Evolutionary conservation across 441 rosid genomes (phyloP).

Genomic region (Brassica hybrid): DNA sequence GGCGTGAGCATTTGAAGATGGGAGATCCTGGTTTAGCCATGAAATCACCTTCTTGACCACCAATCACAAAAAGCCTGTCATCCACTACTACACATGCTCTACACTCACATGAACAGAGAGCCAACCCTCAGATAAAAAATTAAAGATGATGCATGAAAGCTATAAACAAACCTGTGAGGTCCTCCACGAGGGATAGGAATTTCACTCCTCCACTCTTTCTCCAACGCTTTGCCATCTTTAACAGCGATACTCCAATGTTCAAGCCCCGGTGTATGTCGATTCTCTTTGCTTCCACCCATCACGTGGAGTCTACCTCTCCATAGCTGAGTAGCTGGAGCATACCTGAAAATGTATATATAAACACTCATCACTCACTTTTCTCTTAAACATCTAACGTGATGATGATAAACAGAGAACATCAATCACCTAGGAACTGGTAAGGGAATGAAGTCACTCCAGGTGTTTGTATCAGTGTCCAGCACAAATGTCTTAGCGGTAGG

Average conservation of each 20-base stretch:
- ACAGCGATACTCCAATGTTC: slow-evolving; percentile 96
- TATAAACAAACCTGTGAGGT: slow-evolving; percentile 74
- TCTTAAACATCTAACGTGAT: slow-evolving; percentile 8
- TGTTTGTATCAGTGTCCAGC: neutral
- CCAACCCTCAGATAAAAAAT: neutral
- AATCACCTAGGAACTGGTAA: slow-evolving; percentile 7
- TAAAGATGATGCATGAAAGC: neutral
- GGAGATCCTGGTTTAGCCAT: slow-evolving; percentile 98
- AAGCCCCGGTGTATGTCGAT: slow-evolving; percentile 77
- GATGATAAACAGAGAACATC: neutral
- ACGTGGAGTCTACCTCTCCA: slow-evolving; percentile 98
- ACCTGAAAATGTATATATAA: slow-evolving; percentile 48
- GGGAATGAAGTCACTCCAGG: neutral
- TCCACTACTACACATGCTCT: slow-evolving; percentile 82
- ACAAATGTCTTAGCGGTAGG: neutral
- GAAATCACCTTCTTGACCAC: slow-evolving; percentile 98
- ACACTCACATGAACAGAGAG: neutral
- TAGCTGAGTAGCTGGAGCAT: slow-evolving; percentile 90
- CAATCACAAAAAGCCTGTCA: slow-evolving; percentile 68
- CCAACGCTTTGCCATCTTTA: slow-evolving; percentile 75
- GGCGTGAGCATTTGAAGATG: slow-evolving; percentile 86
- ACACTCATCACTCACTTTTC: slow-evolving; percentile 3
- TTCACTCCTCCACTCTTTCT: slow-evolving; percentile 82
- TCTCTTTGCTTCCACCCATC: slow-evolving; percentile 97
- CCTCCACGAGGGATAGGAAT: slow-evolving; percentile 92